Base-by-base conservation (phyloP, 176 grass and related monocot species). In the Puccinellia tenuiflora region DNA sequence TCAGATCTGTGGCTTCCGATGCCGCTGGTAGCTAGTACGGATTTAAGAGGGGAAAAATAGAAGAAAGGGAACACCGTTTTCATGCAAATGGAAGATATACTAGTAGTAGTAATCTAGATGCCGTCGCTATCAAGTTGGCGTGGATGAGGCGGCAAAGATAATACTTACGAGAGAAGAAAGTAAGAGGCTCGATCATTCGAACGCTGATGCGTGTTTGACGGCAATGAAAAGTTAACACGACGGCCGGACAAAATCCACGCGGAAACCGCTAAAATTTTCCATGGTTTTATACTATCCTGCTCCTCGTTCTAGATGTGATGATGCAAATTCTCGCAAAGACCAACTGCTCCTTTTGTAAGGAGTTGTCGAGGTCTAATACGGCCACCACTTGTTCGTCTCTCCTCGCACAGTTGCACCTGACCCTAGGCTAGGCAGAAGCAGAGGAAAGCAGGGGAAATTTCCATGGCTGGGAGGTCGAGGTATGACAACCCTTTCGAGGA, bases 401-500 rank as follows among this genome's bases (percentile, higher is more conserved):
- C 33, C 7, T 56, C 24, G 54, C 3, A 25, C 66, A 9, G 11
- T 13, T 13, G 4, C 82, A 2, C 12, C 83, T 89, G 76, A 75
- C 81, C 20, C 39, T 90, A 26, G 11, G 4, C 66, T 28, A 29
- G 34, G 72, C 7, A 5, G 14, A 51, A 14, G 43, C 25, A 22
- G 34, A 67, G 42, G 42, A 45, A 45, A 45, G 11, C 42, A 45
- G 42, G 42, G 59, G 70, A 26, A 31, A 78, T 62, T 73, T 63
- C 45, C 75, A 90, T 90, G 88, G 88, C 88, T 16, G 88, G 88
- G 35, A 73, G 88, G 45, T 74, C 84, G 45, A 35, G 46, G 73
- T 90, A 90, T 56, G 88, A 90, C 73, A 90, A 90, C 84, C 88
- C 88, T 38, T 90, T 90, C 65, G 88, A 90, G 45, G 79, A 86